Percentiles rank a stretch among this genome's conserved stretches.
Evolutionary conservation across 192 early-diverging fungal genomes (phyloP).

Genomic region (Kappamyces sp.): DNA sequence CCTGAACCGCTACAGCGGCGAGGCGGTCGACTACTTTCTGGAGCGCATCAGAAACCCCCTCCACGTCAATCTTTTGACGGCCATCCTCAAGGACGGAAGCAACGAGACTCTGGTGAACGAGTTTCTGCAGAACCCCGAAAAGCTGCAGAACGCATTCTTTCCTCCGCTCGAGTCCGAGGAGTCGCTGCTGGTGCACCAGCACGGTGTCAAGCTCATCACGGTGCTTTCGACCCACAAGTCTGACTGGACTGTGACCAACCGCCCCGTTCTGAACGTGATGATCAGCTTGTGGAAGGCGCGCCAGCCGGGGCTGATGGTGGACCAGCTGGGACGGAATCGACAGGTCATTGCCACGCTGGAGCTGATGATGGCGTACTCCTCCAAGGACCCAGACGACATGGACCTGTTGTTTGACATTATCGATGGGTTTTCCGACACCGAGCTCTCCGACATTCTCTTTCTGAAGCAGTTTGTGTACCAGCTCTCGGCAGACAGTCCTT

Average conservation of each 20-base stretch:
- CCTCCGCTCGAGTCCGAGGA: constrained; percentile 12
- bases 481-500: constrained; percentile 49
- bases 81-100: constrained; percentile 21
- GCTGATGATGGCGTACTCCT: constrained; percentile 65
- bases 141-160: constrained; percentile 26
- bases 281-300: constrained; percentile 1
- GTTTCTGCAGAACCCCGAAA: constrained; percentile 19
- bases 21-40: constrained; percentile 80
- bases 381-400: constrained; percentile 55
- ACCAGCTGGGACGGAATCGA: constrained; percentile 14
- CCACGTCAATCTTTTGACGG: constrained; percentile 41
- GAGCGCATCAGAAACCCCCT: constrained; percentile 39
- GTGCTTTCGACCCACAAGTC: constrained; percentile 19
- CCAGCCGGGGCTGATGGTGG: background rate
- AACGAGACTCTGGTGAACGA: constrained; percentile 26
- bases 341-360: constrained; percentile 47
- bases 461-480: constrained; percentile 68
- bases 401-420: constrained; percentile 72
- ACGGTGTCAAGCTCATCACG: constrained; percentile 25
- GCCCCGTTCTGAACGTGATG: constrained; percentile 18
- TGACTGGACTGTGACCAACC: constrained; percentile 37
- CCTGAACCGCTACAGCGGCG: constrained; percentile 80
- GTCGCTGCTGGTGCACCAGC: background rate
- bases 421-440: constrained; percentile 60
- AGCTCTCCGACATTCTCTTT: constrained; percentile 53